These are phyloP conservation scores for Tetratostichococcus sp. DNA, from an alignment of 139 green algal genomes.

Conservation along the genomic window DNA sequence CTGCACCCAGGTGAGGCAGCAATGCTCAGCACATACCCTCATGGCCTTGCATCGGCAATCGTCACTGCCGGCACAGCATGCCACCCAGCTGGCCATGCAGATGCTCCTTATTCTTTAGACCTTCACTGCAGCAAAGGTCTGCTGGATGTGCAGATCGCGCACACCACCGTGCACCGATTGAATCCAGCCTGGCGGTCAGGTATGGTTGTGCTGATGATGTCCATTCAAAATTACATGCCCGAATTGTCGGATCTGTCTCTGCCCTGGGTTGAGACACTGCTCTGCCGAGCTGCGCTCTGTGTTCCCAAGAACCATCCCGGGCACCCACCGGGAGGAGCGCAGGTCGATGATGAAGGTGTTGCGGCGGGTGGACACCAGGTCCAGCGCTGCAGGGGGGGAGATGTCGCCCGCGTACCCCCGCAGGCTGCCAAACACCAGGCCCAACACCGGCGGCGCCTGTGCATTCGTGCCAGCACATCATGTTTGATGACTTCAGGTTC, in stretches of 20 bases:
- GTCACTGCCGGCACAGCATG: neutral
- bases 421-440: slow-evolving; percentile 33
- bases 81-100: too few relatives aligned
- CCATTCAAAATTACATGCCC: too few relatives aligned
- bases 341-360: slow-evolving; percentile 78
- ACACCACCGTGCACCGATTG: too few relatives aligned
- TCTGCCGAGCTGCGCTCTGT: too few relatives aligned
- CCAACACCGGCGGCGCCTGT: slow-evolving; percentile 45
- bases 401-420: slow-evolving; percentile 56
- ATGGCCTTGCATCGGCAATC: neutral
- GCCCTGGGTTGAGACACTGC: too few relatives aligned
- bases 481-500: too few relatives aligned
- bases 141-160: too few relatives aligned
- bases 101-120: neutral
- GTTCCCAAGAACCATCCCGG: too few relatives aligned
- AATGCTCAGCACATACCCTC: neutral
- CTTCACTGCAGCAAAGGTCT: slow-evolving; percentile 15
- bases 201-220: too few relatives aligned
- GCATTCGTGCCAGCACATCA: too few relatives aligned
- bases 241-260: too few relatives aligned
- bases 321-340: slow-evolving; percentile 22
- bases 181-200: too few relatives aligned
- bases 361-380: slow-evolving; percentile 42
- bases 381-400: slow-evolving; percentile 58
- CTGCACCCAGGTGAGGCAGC: neutral